Evolutionary conservation across 2,329 filamentous ascomycete genomes (phyloP), one percentile per base, ranked within the genome.

Genomic region (Cadophora gregata): DNA sequence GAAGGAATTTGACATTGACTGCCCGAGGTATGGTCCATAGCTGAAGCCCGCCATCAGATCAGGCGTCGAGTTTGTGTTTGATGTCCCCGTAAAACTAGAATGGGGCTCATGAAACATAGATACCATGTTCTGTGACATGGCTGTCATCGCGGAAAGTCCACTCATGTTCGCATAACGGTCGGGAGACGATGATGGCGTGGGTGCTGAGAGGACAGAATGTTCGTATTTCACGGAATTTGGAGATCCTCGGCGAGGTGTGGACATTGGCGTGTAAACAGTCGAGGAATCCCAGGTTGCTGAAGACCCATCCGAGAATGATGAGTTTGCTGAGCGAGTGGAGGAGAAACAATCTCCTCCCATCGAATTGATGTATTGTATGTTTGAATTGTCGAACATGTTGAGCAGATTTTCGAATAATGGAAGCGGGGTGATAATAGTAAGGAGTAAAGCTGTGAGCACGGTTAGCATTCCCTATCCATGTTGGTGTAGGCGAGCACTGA

Each of bases 371-470:
- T 63, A 66, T 25, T 24, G 31, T 19, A 62, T 19, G 14, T 61
- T 63, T 19, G 64, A 48, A 4, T 70, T 67, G 25, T 42, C 59
- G 48, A 70, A 72, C 69, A 73, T 71, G 36, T 65, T 67, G 63
- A 58, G 33, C 19, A 51, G 24, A 36, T 42, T 8, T 29, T 59
- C 51, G 21, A 50, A 21, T 31, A 50, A 21, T 31, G 33, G 56
- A 56, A 58, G 51, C 29, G 8, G 36, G 42, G 24, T 33, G 6
- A 21, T 29, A 4, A 21, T 29, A 4, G 33, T 5, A 36, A 42
- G 24, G 24, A 25, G 48, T 19, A 12, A n/a, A 53, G 47, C 38
- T 60, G 27, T 62, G 47, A 14, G 47, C 27, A 38, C 27, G 29
- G 47, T 62, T 33, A 62, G 59, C 47, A 36, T 62, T 53, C 47